A percentile compares a stretch with the other conserved stretches of the same genome.
phyloP scores from a whole-genome alignment of 2,329 filamentous ascomycete genomes.

The Fusarium pseudoanthophilum region DNA sequence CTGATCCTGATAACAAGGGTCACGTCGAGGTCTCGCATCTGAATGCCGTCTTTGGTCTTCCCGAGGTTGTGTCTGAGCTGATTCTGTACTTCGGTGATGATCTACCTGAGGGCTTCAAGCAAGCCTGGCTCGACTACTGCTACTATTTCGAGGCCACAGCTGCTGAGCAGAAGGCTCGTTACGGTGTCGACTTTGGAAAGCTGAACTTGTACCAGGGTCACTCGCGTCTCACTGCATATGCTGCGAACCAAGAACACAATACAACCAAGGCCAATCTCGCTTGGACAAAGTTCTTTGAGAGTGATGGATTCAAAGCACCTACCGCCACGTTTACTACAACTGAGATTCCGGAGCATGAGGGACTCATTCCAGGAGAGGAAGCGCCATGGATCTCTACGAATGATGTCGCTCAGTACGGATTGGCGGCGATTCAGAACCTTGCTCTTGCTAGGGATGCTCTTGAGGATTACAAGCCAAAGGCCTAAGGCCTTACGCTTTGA shows the following conservation, averaged over 20 bases:
- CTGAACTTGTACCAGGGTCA: constrained; percentile 65
- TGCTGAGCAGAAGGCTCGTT: constrained; percentile 63
- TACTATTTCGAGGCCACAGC: constrained; percentile 64
- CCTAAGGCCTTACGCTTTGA: background rate
- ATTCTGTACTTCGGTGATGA: constrained; percentile 60
- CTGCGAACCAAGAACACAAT: constrained; percentile 57
- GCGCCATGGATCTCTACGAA: constrained; percentile 68
- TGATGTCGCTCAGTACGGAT: constrained; percentile 65
- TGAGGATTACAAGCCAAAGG: constrained; percentile 9
- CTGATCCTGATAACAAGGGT: constrained; percentile 63
- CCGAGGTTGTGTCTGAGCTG: constrained; percentile 67
- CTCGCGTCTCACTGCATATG: constrained; percentile 67
- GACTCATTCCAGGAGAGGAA: constrained; percentile 62
- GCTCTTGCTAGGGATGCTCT: constrained; percentile 49
- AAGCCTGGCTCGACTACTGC: constrained; percentile 69
- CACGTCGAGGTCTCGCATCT: constrained; percentile 65
- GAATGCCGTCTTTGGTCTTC: constrained; percentile 67
- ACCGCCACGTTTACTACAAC: constrained; percentile 51
- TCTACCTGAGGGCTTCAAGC: constrained; percentile 59
- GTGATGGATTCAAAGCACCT: constrained; percentile 56
- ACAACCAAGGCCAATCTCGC: constrained; percentile 60
- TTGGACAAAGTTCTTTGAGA: constrained; percentile 64
- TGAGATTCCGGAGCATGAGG: constrained; percentile 55
- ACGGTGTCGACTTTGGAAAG: constrained; percentile 61
- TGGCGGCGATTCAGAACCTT: constrained; percentile 67